Base-by-base conservation (phyloP, 352 stramenopile genomes). In the Phytopythium sindhum region DNA sequence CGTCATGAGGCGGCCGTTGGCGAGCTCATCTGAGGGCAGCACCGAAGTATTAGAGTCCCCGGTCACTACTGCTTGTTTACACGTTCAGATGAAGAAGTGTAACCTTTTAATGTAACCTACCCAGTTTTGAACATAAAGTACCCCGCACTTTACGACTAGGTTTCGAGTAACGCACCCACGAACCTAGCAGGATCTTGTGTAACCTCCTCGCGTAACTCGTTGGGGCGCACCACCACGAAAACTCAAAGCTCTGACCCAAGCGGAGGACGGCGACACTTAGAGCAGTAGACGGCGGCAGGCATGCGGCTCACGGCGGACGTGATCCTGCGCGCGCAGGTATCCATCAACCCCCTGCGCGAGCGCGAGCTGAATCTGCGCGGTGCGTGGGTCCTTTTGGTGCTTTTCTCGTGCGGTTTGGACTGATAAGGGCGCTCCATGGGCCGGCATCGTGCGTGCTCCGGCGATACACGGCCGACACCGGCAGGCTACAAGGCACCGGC, bases 321-420 rank as follows among this genome's bases (percentile, higher is more conserved):
- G 59, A 96, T 97, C 72, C 75, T 95, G 85, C 84, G 82, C 65
- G 93, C 93, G 59, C 82, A 90, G 56, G 84, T 93, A 65, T 89
- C 79, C 64, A 85, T 98, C 63, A 98, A 98, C 69, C 88, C 93
- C 60, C 77, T 97, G 64, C 82, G 89, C 56, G 93, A 98, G 68
- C 84, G 93, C 56, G 93, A 98, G 78, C 69, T 98, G 55, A 93
- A 91, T 67, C 81, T 98, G 50, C 81, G 93, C 84, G 93, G 88
- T 95, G 83, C 61, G 64, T 54, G 39, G 24, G 42, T 35, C n/a
- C 42, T 21, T 21, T 23, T 42, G 12, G 2, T 47, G 23, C 45
- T 11, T 23, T 53, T 23, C 28, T 41, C 63, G 9, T 56, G 31
- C 17, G 52, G 26, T 24, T 3, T 14, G 35, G 19, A 0, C 75